phyloP scores from a whole-genome alignment of 2,329 filamentous ascomycete genomes.

The Xylaria sp. region DNA sequence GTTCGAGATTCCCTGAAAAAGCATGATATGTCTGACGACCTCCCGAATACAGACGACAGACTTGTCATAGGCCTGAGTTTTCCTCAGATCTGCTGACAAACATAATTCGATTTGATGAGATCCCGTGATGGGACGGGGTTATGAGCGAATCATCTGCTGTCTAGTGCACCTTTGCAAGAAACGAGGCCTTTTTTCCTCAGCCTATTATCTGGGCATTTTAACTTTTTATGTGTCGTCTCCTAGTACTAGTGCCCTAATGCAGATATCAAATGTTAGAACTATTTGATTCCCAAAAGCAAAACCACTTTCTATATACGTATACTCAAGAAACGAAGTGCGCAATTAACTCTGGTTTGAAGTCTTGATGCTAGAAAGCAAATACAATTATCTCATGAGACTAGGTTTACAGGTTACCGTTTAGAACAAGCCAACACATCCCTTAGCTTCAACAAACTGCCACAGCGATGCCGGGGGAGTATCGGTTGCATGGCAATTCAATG shows the following conservation, averaged over 20 bases:
- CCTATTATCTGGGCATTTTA: conserved; percentile 45
- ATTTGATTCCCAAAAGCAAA: conserved; percentile 41
- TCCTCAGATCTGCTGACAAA: conserved; percentile 13
- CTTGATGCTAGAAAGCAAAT: not conserved
- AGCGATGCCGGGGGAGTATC: not conserved
- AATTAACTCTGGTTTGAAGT: not conserved
- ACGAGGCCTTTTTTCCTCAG: conserved; percentile 45
- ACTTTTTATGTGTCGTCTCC: conserved; percentile 52
- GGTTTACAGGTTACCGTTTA: conserved; percentile 1
- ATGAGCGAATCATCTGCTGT: conserved; percentile 40
- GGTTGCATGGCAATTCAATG: not conserved
- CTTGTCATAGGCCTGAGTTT: conserved; percentile 17
- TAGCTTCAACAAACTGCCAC: not conserved
- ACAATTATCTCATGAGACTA: conserved; percentile 8
- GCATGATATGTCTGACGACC: conserved; percentile 43
- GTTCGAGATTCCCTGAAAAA: conserved; percentile 41
- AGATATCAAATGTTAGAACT: conserved; percentile 63
- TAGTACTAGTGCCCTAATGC: conserved; percentile 71
- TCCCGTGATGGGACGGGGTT: conserved; percentile 37
- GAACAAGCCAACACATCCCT: not conserved
- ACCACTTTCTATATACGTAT: not conserved
- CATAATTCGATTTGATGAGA: conserved; percentile 37
- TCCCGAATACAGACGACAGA: conserved; percentile 21
- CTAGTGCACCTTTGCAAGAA: conserved; percentile 45
- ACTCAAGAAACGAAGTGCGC: not conserved